These are phyloP conservation scores for Globisporangium solare DNA, from an alignment of 352 stramenopile species.

Conservation along the genomic window DNA sequence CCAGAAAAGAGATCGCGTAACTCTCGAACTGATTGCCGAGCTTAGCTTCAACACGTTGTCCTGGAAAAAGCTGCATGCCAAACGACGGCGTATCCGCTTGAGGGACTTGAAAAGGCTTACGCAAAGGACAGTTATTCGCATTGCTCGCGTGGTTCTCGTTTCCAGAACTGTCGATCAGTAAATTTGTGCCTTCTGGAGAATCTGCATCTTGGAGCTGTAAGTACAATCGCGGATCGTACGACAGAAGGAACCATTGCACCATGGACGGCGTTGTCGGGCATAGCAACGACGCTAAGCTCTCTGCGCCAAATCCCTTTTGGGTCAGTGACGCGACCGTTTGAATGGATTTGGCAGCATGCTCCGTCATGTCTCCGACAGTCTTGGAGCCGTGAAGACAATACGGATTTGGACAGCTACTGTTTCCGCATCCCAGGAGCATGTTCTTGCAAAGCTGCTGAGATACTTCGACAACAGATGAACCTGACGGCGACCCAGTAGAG, in stretches of 20 bases:
- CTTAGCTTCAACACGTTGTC: conserved; percentile 8
- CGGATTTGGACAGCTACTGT: conserved; percentile 31
- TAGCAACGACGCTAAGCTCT: conserved; percentile 33
- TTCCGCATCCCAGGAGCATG: conserved; percentile 38
- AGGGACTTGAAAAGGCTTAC: conserved; percentile 58
- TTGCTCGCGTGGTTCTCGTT: conserved; percentile 34
- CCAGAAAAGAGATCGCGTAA: conserved; percentile 41
- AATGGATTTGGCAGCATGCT: conserved; percentile 41
- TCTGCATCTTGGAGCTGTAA: conserved; percentile 54
- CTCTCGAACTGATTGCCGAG: conserved; percentile 14
- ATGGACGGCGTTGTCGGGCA: conserved; percentile 25
- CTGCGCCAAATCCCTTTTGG: conserved; percentile 24
- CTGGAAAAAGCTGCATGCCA: conserved; percentile 37
- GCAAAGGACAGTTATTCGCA: conserved; percentile 22
- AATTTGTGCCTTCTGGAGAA: conserved; percentile 1
- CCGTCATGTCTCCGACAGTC: conserved; percentile 10
- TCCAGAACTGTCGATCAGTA: conserved; percentile 53
- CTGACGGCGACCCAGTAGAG: background rate
- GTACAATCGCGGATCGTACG: conserved; percentile 35
- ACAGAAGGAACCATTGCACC: conserved; percentile 42
- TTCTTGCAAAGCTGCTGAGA: conserved; percentile 44
- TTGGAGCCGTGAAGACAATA: conserved; percentile 25
- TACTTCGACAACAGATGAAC: conserved; percentile 17
- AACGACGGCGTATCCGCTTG: conserved; percentile 13
- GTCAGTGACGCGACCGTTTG: conserved; percentile 38